Evolutionary conservation across 2,329 filamentous ascomycete genomes (phyloP).

Genomic region (Rachicladosporium sp.): DNA sequence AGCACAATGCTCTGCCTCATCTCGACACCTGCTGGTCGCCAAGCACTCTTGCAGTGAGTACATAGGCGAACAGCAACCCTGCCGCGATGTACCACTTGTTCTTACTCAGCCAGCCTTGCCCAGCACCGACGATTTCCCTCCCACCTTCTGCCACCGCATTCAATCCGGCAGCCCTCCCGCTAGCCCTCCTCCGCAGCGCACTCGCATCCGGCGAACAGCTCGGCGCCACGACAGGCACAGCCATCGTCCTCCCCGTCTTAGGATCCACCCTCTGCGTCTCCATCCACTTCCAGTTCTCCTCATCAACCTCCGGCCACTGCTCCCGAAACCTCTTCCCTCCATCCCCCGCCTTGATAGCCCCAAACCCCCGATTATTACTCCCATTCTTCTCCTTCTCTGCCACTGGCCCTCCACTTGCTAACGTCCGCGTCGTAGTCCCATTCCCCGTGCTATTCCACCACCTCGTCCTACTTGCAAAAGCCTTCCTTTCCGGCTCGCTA

Average conservation of each 20-base stretch:
- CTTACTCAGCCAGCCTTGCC: slow-evolving; percentile 66
- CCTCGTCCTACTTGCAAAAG: slow-evolving; percentile 62
- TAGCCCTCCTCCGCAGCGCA: slow-evolving; percentile 51
- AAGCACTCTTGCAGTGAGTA: slow-evolving; percentile 64
- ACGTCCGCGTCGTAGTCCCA: slow-evolving; percentile 49
- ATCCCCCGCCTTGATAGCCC: slow-evolving; percentile 74
- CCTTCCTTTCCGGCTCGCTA: slow-evolving; percentile 62
- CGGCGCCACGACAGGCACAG: slow-evolving; percentile 32
- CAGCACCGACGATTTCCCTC: slow-evolving; percentile 61
- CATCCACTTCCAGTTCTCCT: slow-evolving; percentile 89
- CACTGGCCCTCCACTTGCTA: slow-evolving; percentile 23
- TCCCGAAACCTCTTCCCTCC: slow-evolving; percentile 78
- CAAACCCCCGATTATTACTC: slow-evolving; percentile 45
- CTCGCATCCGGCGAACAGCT: slow-evolving; percentile 41
- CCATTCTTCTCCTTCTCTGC: slow-evolving; percentile 30
- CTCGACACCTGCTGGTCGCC: slow-evolving; percentile 30
- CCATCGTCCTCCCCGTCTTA: slow-evolving; percentile 47
- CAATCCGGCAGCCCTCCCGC: slow-evolving; percentile 34
- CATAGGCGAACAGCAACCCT: slow-evolving; percentile 67
- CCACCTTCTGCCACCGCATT: slow-evolving; percentile 62
- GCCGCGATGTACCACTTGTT: slow-evolving; percentile 68
- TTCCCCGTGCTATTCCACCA: slow-evolving; percentile 98
- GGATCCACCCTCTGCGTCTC: slow-evolving; percentile 67
- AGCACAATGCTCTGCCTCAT: no score
- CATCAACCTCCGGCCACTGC: slow-evolving; percentile 83